phyloP scores from a whole-genome alignment of 2,329 filamentous ascomycete species.

The Verticillium nubilum region DNA sequence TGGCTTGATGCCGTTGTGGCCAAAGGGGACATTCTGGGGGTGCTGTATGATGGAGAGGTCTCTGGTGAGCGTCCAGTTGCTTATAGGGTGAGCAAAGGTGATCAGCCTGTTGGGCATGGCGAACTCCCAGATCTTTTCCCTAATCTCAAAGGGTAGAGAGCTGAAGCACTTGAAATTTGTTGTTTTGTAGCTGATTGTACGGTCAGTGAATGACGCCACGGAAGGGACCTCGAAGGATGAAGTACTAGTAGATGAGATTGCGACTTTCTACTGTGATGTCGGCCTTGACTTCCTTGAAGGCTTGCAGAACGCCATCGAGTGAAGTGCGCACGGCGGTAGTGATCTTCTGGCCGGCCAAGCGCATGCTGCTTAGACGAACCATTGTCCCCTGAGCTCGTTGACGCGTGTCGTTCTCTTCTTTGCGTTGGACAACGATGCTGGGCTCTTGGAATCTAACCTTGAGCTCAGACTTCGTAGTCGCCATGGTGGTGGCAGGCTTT shows the following conservation, averaged over 20 bases:
- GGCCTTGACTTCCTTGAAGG: background rate
- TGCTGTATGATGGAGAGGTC: background rate
- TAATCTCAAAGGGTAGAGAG: constrained; percentile 6
- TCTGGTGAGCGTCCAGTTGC: constrained; percentile 8
- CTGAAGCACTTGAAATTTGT: constrained; percentile 4
- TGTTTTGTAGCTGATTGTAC: background rate
- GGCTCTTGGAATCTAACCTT: background rate
- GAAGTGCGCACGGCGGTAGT: background rate
- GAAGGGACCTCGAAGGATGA: background rate
- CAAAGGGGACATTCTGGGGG: background rate
- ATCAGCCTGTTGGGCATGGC: constrained; percentile 5
- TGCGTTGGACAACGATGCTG: background rate
- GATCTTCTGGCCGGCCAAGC: background rate
- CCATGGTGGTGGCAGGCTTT: background rate
- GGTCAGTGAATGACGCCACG: background rate
- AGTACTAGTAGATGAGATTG: background rate
- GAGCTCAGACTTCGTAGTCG: background rate
- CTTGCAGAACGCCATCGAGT: background rate
- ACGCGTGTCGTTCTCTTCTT: background rate
- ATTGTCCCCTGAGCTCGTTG: background rate
- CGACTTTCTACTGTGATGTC: background rate
- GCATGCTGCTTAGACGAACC: background rate
- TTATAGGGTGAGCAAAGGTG: constrained; percentile 6
- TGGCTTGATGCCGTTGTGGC: background rate
- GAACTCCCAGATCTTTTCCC: constrained; percentile 10